Evolutionary conservation across 257 asterid genomes (phyloP).

Genomic region (Cordia subcordata): DNA sequence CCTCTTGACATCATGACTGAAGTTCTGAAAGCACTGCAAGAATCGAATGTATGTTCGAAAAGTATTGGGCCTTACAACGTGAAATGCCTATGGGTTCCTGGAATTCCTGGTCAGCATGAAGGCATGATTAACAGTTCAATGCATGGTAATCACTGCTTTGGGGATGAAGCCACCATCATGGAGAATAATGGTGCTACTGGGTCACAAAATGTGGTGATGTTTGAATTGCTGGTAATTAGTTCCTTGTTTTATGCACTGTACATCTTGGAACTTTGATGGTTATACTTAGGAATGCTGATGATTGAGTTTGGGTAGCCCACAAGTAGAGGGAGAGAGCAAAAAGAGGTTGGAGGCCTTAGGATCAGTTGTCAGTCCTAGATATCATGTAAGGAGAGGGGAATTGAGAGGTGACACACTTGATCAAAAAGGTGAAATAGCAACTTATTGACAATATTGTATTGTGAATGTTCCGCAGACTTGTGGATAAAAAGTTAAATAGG

Average conservation of each 20-base stretch:
- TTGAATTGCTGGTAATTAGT: constrained; percentile 52
- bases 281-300: too few species aligned
- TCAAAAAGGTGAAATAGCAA: too few species aligned
- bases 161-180: constrained; percentile 44
- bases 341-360: too few species aligned
- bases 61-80: constrained; percentile 70
- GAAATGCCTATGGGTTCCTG: constrained; percentile 75
- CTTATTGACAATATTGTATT: too few species aligned
- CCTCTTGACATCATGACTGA: constrained; percentile 82
- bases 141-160: constrained; percentile 39
- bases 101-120: constrained; percentile 34
- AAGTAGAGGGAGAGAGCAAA: too few species aligned
- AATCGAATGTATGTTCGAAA: constrained; percentile 75
- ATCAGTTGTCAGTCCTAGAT: too few species aligned
- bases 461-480: too few species aligned
- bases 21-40: constrained; percentile 70
- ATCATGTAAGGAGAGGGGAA: too few species aligned
- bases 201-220: constrained; percentile 37
- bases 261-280: too few species aligned
- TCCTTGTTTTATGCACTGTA: neutral
- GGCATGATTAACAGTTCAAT: constrained; percentile 38
- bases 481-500: too few species aligned
- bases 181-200: neutral
- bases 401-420: too few species aligned
- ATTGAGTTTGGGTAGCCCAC: too few species aligned